Conservation (phyloP, 805 yeast species). For the Pichia manshurica region DNA sequence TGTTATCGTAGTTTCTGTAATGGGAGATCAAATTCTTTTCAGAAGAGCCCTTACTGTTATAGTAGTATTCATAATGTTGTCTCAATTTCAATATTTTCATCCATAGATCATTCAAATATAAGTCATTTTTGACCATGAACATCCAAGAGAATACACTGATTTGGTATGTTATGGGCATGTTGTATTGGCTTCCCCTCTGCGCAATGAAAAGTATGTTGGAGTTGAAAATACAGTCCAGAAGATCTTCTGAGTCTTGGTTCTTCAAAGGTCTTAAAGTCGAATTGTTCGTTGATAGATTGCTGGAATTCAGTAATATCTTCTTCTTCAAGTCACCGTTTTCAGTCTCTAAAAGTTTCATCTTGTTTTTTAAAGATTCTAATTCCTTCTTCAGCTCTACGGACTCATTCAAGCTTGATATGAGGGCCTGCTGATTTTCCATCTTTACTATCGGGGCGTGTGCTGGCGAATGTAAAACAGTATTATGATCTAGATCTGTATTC, state of each 20-base stretch:
- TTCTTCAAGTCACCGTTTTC: conserved; percentile 22
- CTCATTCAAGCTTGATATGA: background rate
- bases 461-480: too few relatives aligned
- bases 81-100: conserved; percentile 32
- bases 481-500: too few relatives aligned
- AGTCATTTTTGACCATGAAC: conserved; percentile 54
- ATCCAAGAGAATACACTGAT: conserved; percentile 52
- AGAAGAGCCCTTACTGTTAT: conserved; percentile 28
- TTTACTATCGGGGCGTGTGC: conserved; percentile 18
- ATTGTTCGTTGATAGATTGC: conserved; percentile 9
- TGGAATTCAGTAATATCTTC: background rate
- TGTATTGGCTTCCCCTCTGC: conserved; percentile 30
- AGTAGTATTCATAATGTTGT: conserved; percentile 33
- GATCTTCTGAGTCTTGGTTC: conserved; percentile 17
- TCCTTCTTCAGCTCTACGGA: conserved; percentile 20
- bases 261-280: background rate
- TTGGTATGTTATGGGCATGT: conserved; percentile 34
- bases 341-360: conserved; percentile 28
- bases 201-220: conserved; percentile 34
- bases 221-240: conserved; percentile 30
- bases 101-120: conserved; percentile 51
- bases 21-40: conserved; percentile 27
- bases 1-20: conserved; percentile 28
- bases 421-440: background rate
- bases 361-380: conserved; percentile 18